A percentile compares a stretch with the other conserved stretches of the same genome.
These are phyloP conservation scores for Aristolochia contorta DNA, from an alignment of 164 flowering plant species.

Conservation along the genomic window DNA sequence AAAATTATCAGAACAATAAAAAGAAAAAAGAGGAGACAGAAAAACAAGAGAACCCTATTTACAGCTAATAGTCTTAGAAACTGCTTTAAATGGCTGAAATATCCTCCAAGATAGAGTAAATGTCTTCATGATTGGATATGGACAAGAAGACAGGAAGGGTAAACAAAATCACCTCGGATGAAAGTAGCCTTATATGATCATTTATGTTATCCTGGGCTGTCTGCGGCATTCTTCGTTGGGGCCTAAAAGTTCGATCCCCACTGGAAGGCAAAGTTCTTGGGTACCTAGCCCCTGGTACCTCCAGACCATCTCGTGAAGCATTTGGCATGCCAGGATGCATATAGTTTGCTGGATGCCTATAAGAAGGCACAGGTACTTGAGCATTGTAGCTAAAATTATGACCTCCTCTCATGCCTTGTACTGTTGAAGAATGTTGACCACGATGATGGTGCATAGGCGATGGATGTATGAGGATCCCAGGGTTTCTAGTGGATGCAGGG, in stretches of 20 bases:
- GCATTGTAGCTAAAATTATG: slow-evolving; percentile 29
- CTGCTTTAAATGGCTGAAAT: no score
- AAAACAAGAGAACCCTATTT: neutral
- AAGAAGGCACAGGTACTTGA: slow-evolving; percentile 32
- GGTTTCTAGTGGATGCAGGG: slow-evolving; percentile 22
- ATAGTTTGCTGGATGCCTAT: slow-evolving; percentile 23
- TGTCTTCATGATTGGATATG: neutral
- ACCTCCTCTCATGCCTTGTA: slow-evolving; percentile 38
- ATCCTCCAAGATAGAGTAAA: no score
- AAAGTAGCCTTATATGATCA: slow-evolving; percentile 40
- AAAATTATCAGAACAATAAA: neutral
- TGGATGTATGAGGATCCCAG: slow-evolving; percentile 29
- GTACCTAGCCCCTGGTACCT: slow-evolving; percentile 27
- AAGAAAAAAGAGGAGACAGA: neutral
- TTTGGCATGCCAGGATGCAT: slow-evolving; percentile 17
- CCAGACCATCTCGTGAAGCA: slow-evolving; percentile 27
- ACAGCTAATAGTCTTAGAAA: no score
- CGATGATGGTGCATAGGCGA: slow-evolving; percentile 29
- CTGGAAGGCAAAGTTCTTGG: slow-evolving; percentile 29
- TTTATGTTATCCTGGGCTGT: slow-evolving; percentile 28
- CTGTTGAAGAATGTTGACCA: slow-evolving; percentile 20
- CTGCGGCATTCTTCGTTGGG: slow-evolving; percentile 34
- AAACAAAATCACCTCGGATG: slow-evolving; percentile 42
- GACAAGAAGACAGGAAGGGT: neutral
- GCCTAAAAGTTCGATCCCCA: slow-evolving; percentile 38